Conservation (phyloP, 495 filamentous ascomycete species). For the Hypoxylon fragiforme region DNA sequence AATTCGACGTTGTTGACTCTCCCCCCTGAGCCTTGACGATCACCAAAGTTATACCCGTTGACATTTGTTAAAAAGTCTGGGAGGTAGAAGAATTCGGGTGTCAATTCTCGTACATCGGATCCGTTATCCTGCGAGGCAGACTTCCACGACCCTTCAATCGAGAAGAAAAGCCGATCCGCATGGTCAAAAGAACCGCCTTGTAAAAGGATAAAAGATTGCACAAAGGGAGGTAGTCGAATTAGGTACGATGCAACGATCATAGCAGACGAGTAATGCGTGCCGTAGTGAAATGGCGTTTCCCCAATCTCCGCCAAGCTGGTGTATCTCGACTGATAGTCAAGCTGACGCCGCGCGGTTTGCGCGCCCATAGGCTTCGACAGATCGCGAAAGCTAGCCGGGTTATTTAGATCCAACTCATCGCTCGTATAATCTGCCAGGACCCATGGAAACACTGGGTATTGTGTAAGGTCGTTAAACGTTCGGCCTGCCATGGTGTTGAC, state of each 20-base stretch:
- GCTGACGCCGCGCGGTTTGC: conserved; percentile 74
- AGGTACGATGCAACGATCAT: conserved; percentile 98
- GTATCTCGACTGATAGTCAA: conserved; percentile 80
- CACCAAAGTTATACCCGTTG: conserved; percentile 91
- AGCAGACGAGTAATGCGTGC: conserved; percentile 97
- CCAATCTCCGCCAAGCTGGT: conserved; percentile 89
- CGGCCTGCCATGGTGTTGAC: conserved; percentile 96
- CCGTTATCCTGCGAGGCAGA: conserved; percentile 90
- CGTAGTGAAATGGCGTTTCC: conserved; percentile 91
- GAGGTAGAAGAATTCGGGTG: conserved; percentile 95
- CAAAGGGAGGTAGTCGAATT: conserved; percentile 92
- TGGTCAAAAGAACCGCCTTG: conserved; percentile 98
- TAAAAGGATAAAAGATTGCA: conserved; percentile 93
- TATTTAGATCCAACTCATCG: conserved; percentile 84
- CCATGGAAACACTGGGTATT: conserved; percentile 99
- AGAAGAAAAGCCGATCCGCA: conserved; percentile 92
- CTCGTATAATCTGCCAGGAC: conserved; percentile 94
- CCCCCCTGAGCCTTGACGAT: conserved; percentile 75
- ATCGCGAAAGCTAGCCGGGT: conserved; percentile 85
- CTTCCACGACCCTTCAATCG: conserved; percentile 85
- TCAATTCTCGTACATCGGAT: conserved; percentile 90
- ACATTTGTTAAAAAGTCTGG: conserved; percentile 91
- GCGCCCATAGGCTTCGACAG: conserved; percentile 95
- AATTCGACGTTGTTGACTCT: conserved; percentile 81
- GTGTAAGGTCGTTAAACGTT: conserved; percentile 97